Evolutionary conservation across 345 rosid genomes (phyloP).

Genomic region (Gynandropsis gynandra): DNA sequence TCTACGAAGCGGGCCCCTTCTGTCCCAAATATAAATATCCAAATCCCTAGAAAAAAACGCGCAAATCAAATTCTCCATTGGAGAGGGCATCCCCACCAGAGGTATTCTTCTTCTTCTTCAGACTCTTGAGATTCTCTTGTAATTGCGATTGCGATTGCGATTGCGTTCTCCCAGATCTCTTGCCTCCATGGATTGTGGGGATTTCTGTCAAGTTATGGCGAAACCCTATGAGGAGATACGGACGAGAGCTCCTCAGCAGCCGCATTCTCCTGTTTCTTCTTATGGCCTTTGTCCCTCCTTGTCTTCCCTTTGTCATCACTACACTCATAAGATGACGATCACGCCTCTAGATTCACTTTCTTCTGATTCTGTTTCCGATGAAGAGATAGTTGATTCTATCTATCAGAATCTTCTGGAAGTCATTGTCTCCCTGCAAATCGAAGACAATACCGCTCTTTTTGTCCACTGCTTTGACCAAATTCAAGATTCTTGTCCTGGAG

Average conservation of each 20-base stretch:
- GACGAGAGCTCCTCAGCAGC: constrained; percentile 11
- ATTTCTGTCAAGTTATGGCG: constrained; percentile 8
- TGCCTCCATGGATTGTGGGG: constrained; percentile 19
- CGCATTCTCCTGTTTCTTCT: constrained; percentile 13
- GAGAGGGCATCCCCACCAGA: constrained; percentile 8
- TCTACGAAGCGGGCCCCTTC: background rate
- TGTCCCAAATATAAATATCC: constrained; percentile 11
- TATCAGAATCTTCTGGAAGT: constrained; percentile 20
- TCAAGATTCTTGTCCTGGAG: too few relatives aligned
- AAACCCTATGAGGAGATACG: background rate
- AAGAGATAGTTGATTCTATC: constrained; percentile 21
- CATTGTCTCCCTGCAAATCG: constrained; percentile 14
- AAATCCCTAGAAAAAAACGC: constrained; percentile 30
- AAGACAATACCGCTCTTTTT: background rate
- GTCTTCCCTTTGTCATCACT: constrained; percentile 16
- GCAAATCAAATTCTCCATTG: constrained; percentile 20
- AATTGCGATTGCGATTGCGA: background rate
- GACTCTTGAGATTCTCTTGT: background rate
- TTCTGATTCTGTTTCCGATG: constrained; percentile 16
- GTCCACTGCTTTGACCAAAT: too few relatives aligned
- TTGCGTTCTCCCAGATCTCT: constrained; percentile 15
- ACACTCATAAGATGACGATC: constrained; percentile 3
- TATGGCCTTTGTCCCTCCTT: constrained; percentile 8
- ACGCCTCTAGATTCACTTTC: background rate
- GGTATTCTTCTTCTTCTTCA: constrained; percentile 17